Base-by-base conservation (phyloP, 1,139 yeast genomes). In the Pichia kudriavzevii region DNA sequence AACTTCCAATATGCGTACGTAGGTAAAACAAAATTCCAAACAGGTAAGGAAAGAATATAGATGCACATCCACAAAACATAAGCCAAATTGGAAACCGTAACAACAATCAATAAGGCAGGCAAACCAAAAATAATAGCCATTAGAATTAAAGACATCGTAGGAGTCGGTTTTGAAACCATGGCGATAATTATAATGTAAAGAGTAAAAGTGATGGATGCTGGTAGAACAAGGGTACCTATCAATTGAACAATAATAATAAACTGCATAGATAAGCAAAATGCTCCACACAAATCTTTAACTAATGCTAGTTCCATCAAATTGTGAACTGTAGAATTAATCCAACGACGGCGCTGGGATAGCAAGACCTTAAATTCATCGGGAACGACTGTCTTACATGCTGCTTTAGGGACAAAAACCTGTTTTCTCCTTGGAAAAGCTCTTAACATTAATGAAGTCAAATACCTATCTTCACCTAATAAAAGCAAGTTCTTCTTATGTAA, bases 271-370 rank as follows among this genome's bases (percentile, higher is more conserved):
- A 88, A 83, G 51, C 97, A 88, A 58, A 91, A 91, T 0, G 95
- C 91, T 46, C 98, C 98, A 69, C 98, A 91, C 47, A 91, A 69
- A 58, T 91, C 96, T 39, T 79, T 77, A 24, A 88, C 94, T 47
- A 87, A 64, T 3, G 82, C 83, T 50, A 91, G 72, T 60, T 91
- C 98, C 79, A 91, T 74, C 56, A 91, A 72, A 54, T 91, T 91
- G 60, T 91, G 98, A 31, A 91, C 94, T 0, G 98, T 91, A 3
- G 97, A 87, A 60, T 91, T 91, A 52, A 91, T 91, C 98, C 98
- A 91, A 58, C 98, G 83, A 62, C 98, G 84, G 58, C 98, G 79
- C 59, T 91, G 98, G 2, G 97, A 88, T 37, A 91, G 65, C 49
- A 91, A 65, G 28, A 88, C 94, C 44, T 61, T 68, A 57, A 91